A percentile compares a stretch with the other conserved stretches of the same genome.
Evolutionary conservation across 2,329 filamentous ascomycete species (phyloP).

Genomic region (Pseudogymnoascus sp.): DNA sequence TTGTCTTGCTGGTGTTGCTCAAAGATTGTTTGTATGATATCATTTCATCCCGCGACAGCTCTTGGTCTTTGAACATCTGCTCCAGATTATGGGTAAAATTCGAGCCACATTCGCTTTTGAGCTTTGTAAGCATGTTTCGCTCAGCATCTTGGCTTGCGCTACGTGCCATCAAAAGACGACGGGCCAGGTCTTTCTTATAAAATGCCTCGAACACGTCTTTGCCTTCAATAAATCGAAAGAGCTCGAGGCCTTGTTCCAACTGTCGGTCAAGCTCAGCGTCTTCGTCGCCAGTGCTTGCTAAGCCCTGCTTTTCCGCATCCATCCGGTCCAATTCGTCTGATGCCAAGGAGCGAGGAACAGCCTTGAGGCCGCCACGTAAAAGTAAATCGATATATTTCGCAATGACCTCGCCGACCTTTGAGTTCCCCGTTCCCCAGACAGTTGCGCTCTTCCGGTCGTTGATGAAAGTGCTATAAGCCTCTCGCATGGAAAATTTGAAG

Average conservation of each 20-base stretch:
- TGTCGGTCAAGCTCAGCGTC: constrained; percentile 88
- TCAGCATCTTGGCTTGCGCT: constrained; percentile 73
- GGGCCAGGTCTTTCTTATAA: constrained; percentile 95
- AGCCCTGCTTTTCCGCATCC: constrained; percentile 51
- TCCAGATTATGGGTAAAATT: constrained; percentile 96
- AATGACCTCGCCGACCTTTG: constrained; percentile 97
- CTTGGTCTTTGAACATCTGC: constrained; percentile 98
- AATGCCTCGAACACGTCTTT: constrained; percentile 98
- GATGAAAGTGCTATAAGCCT: constrained; percentile 84
- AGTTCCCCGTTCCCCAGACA: constrained; percentile 71
- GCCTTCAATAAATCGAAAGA: constrained; percentile 94
- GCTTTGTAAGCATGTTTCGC: constrained; percentile 51
- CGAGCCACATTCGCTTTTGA: constrained; percentile 88
- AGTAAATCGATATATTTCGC: constrained; percentile 92
- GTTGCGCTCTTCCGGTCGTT: constrained; percentile 71
- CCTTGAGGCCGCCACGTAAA: constrained; percentile 78
- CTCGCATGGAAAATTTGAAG: constrained; percentile 69
- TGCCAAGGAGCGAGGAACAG: constrained; percentile 60
- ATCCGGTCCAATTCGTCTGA: constrained; percentile 51
- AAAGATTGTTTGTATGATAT: constrained; percentile 64
- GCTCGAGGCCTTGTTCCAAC: constrained; percentile 81
- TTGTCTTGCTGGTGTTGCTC: constrained; percentile 43
- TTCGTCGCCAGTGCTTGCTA: constrained; percentile 69
- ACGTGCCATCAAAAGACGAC: constrained; percentile 79
- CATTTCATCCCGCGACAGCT: constrained; percentile 89